Conservation (phyloP, 768 basidiomycete species). For the Strobilomyces dryophilus region DNA sequence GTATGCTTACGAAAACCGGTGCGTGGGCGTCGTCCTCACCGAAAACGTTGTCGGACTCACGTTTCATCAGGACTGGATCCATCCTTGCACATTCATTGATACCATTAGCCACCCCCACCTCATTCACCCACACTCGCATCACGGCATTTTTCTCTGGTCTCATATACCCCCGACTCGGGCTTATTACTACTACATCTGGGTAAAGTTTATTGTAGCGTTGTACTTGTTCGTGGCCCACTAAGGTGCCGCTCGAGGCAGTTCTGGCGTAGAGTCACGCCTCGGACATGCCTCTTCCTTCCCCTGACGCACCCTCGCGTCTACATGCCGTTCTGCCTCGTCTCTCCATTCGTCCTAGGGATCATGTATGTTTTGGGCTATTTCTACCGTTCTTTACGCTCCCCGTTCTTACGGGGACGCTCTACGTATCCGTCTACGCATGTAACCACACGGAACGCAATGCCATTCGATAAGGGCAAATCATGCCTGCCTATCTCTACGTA, state of each 20-base stretch:
- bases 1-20: slow-evolving; percentile 16
- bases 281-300: background rate
- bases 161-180: slow-evolving; percentile 7
- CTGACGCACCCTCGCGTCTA: background rate
- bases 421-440: background rate
- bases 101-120: slow-evolving; percentile 5
- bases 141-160: slow-evolving; percentile 10
- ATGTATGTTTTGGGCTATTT: slow-evolving; percentile 1
- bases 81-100: slow-evolving; percentile 18
- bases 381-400: background rate
- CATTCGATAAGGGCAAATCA: background rate
- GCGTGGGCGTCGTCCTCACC: background rate
- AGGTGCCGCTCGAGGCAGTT: background rate
- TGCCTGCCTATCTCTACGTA: background rate
- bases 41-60: background rate
- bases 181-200: slow-evolving; percentile 6
- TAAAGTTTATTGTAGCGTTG: slow-evolving; percentile 2
- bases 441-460: background rate
- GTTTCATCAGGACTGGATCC: slow-evolving; percentile 21
- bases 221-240: too few relatives aligned
- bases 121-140: slow-evolving; percentile 12
- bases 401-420: background rate
- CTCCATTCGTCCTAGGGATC: background rate
- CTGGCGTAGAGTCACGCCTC: background rate
- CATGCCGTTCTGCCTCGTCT: background rate